Evolutionary conservation across 2,329 filamentous ascomycete genomes (phyloP), one percentile per base, ranked within the genome.

Genomic region (Monosporascus sp.): DNA sequence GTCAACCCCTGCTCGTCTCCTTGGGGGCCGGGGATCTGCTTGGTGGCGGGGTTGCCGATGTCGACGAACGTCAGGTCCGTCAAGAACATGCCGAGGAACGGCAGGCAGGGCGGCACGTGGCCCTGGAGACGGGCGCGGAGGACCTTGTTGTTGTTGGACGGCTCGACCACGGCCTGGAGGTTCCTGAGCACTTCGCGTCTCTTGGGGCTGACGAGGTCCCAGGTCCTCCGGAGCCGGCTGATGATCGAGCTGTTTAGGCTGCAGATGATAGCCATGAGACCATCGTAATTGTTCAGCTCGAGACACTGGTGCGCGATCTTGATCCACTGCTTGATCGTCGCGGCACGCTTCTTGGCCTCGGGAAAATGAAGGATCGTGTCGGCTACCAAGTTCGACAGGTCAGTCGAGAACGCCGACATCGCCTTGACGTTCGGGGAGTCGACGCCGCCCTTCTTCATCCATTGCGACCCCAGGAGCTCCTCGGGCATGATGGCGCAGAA

Each of bases 31-130:
- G 83, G 82, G 20, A 96, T 81, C 63, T 87, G 87, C 64, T 93
- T 90, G 2, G 87, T 92, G 5, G 90, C 83, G 36, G 89, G 88
- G 70, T 97, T 97, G 57, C 94, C 94, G 59, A 93, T 91, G 67
- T 97, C 91, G 51, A 96, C 88, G 71, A 99, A 97, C 0, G 92
- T 97, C 38, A 99, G 77, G 67, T 99, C 94, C 0, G 94, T 99
- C 39, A 99, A 78, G 69, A 97, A 97, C 73, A 96, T 96, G 58
- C 94, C 94, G 3, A 99, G 82, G 69, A 97, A 99, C 0, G 94
- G 94, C 50, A 99, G 79, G 67, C 94, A 99, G 5, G 94, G 93
- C 1, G 92, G 90, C 0, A 95, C 86, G 51, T 95, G 89, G 62
- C 90, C 87, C 61, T 93, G 86, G 3, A 99, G 82, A 45, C 89